phyloP scores from a whole-genome alignment of 2,329 filamentous ascomycete genomes.

The Trichoderma sp. region DNA sequence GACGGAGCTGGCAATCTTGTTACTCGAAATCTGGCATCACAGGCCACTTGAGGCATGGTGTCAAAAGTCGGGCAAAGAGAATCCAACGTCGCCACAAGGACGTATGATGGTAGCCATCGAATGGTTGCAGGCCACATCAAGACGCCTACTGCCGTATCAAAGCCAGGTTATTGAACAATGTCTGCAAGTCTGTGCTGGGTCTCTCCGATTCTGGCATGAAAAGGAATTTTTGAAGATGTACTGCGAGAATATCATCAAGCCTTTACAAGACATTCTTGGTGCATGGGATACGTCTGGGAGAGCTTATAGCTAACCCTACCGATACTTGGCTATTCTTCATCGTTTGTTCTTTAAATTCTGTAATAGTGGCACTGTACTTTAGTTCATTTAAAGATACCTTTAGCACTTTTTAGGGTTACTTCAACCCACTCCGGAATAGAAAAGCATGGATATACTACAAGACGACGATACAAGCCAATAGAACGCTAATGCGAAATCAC shows the following conservation, averaged over 20 bases:
- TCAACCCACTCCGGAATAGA: background rate
- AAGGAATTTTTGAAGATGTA: background rate
- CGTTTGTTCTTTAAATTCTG: background rate
- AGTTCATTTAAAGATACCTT: background rate
- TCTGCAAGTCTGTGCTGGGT: background rate
- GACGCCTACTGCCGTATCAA: background rate
- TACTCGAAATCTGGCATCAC: slow-evolving; percentile 10
- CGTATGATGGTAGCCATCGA: background rate
- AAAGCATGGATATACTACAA: background rate
- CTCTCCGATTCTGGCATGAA: background rate
- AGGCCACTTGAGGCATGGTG: background rate
- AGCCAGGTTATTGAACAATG: background rate
- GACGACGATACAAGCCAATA: background rate
- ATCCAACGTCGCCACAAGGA: background rate
- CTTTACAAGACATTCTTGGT: background rate
- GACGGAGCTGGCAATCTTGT: background rate
- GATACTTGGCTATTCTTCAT: background rate
- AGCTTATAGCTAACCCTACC: background rate
- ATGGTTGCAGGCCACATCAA: background rate
- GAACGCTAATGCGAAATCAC: background rate
- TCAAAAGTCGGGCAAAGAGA: background rate
- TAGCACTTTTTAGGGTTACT: background rate
- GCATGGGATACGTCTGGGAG: background rate
- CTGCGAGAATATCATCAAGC: slow-evolving; percentile 3
- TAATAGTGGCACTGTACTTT: background rate